Percentiles rank a stretch among this genome's conserved stretches.
Evolutionary conservation across 495 filamentous ascomycete genomes (phyloP).

Genomic region (Daldinia caldariorum): DNA sequence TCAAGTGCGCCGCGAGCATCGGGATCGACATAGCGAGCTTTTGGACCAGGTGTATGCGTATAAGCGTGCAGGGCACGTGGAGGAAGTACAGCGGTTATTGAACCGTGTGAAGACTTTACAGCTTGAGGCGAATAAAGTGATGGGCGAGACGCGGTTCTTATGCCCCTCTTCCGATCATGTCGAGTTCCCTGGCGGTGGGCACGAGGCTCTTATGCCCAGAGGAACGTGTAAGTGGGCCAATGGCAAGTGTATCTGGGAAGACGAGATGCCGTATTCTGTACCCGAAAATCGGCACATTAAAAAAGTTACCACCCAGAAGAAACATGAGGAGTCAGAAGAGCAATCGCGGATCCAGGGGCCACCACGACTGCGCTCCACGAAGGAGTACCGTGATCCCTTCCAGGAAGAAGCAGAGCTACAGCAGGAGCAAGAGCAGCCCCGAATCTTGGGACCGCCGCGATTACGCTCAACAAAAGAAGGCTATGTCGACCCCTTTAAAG

Average conservation of each 20-base stretch:
- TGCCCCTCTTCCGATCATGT: conserved; percentile 10
- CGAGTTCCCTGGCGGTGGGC: conserved; percentile 17
- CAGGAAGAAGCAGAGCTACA: neutral
- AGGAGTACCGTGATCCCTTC: conserved; percentile 27
- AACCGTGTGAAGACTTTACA: neutral
- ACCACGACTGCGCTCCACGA: conserved; percentile 26
- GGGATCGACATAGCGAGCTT: conserved; percentile 4
- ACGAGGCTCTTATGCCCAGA: neutral
- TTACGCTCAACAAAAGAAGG: conserved; percentile 29
- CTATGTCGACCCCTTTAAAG: conserved; percentile 24
- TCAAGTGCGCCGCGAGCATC: conserved; percentile 24
- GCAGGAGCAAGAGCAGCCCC: neutral
- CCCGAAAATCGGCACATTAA: neutral
- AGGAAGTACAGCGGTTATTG: conserved; percentile 3
- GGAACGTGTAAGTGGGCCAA: conserved; percentile 24
- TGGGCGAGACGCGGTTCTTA: conserved; percentile 12
- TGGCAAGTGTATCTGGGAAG: conserved; percentile 35
- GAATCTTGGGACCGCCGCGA: conserved; percentile 1
- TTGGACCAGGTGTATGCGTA: conserved; percentile 12
- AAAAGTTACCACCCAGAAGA: conserved; percentile 2
- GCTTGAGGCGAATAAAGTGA: neutral
- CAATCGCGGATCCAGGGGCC: neutral
- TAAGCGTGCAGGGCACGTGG: neutral
- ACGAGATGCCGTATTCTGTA: conserved; percentile 7
- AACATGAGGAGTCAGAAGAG: neutral